Evolutionary conservation across 2,329 filamentous ascomycete species (phyloP), one percentile per base, ranked within the genome.

Genomic region (Magnaporthiopsis rhizophila): DNA sequence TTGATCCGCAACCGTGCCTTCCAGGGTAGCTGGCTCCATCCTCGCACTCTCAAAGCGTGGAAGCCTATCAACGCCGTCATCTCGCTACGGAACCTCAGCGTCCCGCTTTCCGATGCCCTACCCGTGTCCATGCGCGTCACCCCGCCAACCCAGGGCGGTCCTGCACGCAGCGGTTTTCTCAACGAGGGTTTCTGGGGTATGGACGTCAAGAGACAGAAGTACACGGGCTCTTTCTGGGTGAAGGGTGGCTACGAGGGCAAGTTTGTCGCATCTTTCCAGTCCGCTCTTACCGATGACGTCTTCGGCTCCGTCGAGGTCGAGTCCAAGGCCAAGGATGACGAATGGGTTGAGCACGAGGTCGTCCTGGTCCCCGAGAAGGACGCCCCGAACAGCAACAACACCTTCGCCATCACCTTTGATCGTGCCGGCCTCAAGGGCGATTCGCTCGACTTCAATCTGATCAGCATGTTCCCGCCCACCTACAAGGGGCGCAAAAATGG

Each of bases 1-100:
- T 74, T 91, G 64, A 83, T 91, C 65, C 83, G 81, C 62, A 91
- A 91, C 74, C 82, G 87, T 61, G 89, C 87, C 13, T 90, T 91
- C 70, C 89, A 91, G 73, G 77, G 76, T 64, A 80, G 76, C 65
- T 73, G 75, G 26, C 68, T 70, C 21, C 80, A 73, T 66, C 78
- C 78, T 3, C 73, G 76, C 56, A 77, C 76, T 4, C 74, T 85
- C 2, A 73, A 75, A n/a, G 78, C 74, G 21, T 84, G 81, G 80
- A 67, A 79, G 1, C 67, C 82, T 61, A 78, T 79, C 62, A 75
- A 73, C 34, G 78, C 80, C 12, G 70, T 69, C 15, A 72, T 86
- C 34, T 75, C 80, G 50, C 73, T 87, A 50, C 77, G 82, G 67
- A 75, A 79, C 64, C 76, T 77, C 28, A 68, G 74, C 6, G 73